phyloP scores from a whole-genome alignment of 1,284 basidiomycete genomes.

The Rhizoctonia solani region DNA sequence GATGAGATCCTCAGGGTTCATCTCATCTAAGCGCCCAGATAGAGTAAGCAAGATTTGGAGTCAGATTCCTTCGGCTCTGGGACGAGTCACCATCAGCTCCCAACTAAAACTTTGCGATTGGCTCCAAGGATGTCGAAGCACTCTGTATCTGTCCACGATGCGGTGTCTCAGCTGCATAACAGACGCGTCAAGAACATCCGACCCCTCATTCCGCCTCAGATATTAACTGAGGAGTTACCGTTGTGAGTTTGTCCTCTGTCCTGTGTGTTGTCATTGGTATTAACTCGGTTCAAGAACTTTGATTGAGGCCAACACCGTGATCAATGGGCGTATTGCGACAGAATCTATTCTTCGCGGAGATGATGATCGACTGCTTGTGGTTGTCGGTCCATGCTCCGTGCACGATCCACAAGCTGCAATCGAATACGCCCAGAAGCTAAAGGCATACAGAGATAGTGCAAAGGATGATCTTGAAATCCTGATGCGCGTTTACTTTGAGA shows the following conservation, averaged over 20 bases:
- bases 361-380: slow-evolving; percentile 87
- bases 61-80: slow-evolving; percentile 18
- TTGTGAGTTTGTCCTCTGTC: slow-evolving; percentile 54
- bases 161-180: slow-evolving; percentile 82
- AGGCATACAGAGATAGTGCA: slow-evolving; percentile 77
- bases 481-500: slow-evolving; percentile 98
- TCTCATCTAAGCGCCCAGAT: slow-evolving; percentile 10
- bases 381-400: slow-evolving; percentile 91
- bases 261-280: slow-evolving; percentile 44
- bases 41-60: slow-evolving; percentile 17
- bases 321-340: slow-evolving; percentile 78
- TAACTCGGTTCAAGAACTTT: slow-evolving; percentile 55
- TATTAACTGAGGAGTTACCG: slow-evolving; percentile 86
- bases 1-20: slow-evolving; percentile 31
- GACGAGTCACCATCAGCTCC: slow-evolving; percentile 1
- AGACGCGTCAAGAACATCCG: slow-evolving; percentile 81
- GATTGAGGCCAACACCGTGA: slow-evolving; percentile 75
- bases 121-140: slow-evolving; percentile 24
- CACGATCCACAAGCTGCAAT: slow-evolving; percentile 84
- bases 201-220: slow-evolving; percentile 89
- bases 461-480: slow-evolving; percentile 90
- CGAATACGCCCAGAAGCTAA: slow-evolving; percentile 81
- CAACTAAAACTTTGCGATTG: slow-evolving; percentile 18
- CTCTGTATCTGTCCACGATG: slow-evolving; percentile 64
- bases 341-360: slow-evolving; percentile 81